phyloP scores from a whole-genome alignment of 1,284 basidiomycete species.

The Leccinum angustisporum region DNA sequence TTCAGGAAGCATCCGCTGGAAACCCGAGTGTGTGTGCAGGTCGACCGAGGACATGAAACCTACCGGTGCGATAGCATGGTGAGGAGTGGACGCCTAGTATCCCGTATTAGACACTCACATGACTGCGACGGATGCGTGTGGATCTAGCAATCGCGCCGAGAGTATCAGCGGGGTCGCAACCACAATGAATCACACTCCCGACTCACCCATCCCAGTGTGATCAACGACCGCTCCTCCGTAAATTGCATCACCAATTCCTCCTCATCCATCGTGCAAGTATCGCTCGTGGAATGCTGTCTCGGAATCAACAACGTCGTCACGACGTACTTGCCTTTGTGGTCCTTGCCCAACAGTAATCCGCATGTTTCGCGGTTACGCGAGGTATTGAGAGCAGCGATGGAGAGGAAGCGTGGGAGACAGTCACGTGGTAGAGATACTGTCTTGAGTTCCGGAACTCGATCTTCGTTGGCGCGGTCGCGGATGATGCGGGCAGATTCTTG shows the following conservation, averaged over 20 bases:
- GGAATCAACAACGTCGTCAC: slow-evolving; percentile 82
- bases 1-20: slow-evolving; percentile 85
- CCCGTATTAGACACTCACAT: slow-evolving; percentile 47
- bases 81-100: slow-evolving; percentile 4
- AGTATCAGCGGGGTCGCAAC: slow-evolving; percentile 2
- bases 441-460: slow-evolving; percentile 46
- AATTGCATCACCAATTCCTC: slow-evolving; percentile 85
- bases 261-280: slow-evolving; percentile 86
- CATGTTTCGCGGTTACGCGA: slow-evolving; percentile 62
- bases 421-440: slow-evolving; percentile 67
- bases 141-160: slow-evolving; percentile 52
- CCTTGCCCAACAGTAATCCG: slow-evolving; percentile 60
- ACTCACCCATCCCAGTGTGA: slow-evolving; percentile 88
- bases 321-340: slow-evolving; percentile 56
- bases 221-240: slow-evolving; percentile 72
- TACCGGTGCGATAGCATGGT: slow-evolving; percentile 26
- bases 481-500: slow-evolving; percentile 32
- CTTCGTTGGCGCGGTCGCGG: slow-evolving; percentile 26
- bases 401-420: slow-evolving; percentile 69
- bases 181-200: background rate
- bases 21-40: slow-evolving; percentile 84
- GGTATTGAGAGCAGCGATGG: slow-evolving; percentile 65
- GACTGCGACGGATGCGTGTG: slow-evolving; percentile 91
- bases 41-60: slow-evolving; percentile 89
- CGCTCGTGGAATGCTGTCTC: slow-evolving; percentile 79